phyloP scores from a whole-genome alignment of 352 stramenopile genomes.

The Chrysophaeum taylorii region DNA sequence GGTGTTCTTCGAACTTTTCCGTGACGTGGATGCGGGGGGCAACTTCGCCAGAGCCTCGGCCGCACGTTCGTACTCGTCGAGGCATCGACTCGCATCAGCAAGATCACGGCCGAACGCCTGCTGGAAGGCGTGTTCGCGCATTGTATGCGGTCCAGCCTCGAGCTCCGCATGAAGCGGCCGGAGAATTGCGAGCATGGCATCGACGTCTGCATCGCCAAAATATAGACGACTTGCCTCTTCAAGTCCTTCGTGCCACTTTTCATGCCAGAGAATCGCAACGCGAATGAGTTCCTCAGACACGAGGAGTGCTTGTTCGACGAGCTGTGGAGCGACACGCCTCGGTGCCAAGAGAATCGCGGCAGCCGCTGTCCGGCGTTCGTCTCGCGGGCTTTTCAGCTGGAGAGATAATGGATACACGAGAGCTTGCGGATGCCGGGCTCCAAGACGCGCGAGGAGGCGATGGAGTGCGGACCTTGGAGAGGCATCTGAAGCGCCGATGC shows the following conservation, averaged over 20 bases:
- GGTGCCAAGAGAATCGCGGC: constrained; percentile 87
- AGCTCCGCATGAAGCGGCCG: constrained; percentile 80
- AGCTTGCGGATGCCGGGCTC: constrained; percentile 87
- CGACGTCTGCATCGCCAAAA: constrained; percentile 91
- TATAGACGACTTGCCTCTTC: constrained; percentile 91
- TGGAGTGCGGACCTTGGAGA: constrained; percentile 59
- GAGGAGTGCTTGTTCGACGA: constrained; percentile 93
- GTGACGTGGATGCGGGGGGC: too few relatives aligned
- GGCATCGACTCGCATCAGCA: constrained; percentile 54
- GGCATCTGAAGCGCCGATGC: constrained; percentile 36
- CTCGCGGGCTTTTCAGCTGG: constrained; percentile 82
- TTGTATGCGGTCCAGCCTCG: constrained; percentile 63
- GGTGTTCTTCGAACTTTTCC: too few relatives aligned
- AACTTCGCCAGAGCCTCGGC: too few relatives aligned
- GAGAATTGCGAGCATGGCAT: constrained; percentile 85
- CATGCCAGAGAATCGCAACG: constrained; percentile 95
- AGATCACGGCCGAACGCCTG: constrained; percentile 80
- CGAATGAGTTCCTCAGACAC: constrained; percentile 96
- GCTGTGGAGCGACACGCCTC: constrained; percentile 72
- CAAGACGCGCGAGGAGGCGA: constrained; percentile 68
- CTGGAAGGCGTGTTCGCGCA: constrained; percentile 62
- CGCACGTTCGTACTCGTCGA: constrained; percentile 55
- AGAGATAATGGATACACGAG: constrained; percentile 96
- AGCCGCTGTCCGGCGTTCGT: constrained; percentile 77
- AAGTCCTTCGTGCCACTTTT: constrained; percentile 95